phyloP scores from a whole-genome alignment of 805 yeast genomes.

The Pichia deserticola region DNA sequence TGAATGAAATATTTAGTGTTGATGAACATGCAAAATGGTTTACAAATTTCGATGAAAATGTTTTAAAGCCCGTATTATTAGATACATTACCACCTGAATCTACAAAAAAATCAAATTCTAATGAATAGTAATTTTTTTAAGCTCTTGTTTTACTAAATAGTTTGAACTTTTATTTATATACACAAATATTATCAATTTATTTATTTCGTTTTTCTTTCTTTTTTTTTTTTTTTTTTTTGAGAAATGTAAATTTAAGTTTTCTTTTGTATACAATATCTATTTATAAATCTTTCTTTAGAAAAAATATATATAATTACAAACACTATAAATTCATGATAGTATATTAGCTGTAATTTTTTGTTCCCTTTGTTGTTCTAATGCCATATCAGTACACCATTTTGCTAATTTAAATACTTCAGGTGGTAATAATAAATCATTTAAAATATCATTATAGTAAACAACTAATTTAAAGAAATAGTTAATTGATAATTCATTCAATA shows the following conservation, averaged over 20 bases:
- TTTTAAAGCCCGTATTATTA: slow-evolving; percentile 82
- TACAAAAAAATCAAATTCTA: background rate
- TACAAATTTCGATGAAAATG: slow-evolving; percentile 86
- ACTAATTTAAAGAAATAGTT: slow-evolving; percentile 59
- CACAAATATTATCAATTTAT: no score
- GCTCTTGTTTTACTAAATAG: no score
- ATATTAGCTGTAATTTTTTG: slow-evolving; percentile 13
- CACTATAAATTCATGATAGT: background rate
- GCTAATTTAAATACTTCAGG: slow-evolving; percentile 62
- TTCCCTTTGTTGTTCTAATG: slow-evolving; percentile 41
- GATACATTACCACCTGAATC: slow-evolving; percentile 41
- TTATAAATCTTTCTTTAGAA: background rate
- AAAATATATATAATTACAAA: background rate
- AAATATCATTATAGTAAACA: slow-evolving; percentile 50
- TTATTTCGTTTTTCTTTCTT: no score
- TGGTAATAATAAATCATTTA: slow-evolving; percentile 57
- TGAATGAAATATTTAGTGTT: slow-evolving; percentile 27
- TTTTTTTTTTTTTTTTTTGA: no score
- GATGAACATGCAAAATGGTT: slow-evolving; percentile 89
- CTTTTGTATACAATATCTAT: no score
- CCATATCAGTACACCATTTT: slow-evolving; percentile 64
- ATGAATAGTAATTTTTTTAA: background rate
- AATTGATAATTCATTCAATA: slow-evolving; percentile 58
- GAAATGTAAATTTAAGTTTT: no score
- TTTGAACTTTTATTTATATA: no score